Evolutionary conservation across 2,329 filamentous ascomycete genomes (phyloP).

Genomic region (Sclerotinia spermophila): DNA sequence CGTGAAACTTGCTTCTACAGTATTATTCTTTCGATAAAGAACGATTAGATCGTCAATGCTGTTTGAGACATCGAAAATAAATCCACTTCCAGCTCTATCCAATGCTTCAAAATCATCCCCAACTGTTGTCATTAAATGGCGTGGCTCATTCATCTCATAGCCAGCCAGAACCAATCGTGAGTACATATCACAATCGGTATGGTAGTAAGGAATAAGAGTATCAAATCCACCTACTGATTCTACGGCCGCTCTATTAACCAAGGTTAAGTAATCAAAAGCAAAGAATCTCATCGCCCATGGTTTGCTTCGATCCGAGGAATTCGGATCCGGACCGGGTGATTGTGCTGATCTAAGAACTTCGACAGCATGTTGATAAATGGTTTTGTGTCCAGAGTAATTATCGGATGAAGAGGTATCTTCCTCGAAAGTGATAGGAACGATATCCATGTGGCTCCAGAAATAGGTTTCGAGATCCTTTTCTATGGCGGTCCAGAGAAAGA

Average conservation of each 20-base stretch:
- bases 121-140: constrained; percentile 8
- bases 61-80: constrained; percentile 46
- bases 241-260: constrained; percentile 52
- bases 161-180: constrained; percentile 46
- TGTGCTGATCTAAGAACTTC: constrained; percentile 9
- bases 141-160: constrained; percentile 38
- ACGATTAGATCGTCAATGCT: constrained; percentile 45
- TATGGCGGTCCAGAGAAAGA: constrained; percentile 46
- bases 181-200: constrained; percentile 56
- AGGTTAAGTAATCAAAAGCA: constrained; percentile 54
- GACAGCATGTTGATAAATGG: constrained; percentile 18
- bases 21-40: constrained; percentile 44
- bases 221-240: constrained; percentile 51
- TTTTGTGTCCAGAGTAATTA: neutral
- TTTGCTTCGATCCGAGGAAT: constrained; percentile 12
- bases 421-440: constrained; percentile 41
- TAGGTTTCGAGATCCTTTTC: constrained; percentile 45
- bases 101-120: constrained; percentile 4
- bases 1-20: constrained; percentile 35
- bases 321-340: constrained; percentile 10
- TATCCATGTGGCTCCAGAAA: constrained; percentile 55
- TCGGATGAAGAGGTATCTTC: neutral
- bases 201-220: constrained; percentile 55
- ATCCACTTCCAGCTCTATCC: constrained; percentile 40
- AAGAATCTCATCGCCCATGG: constrained; percentile 54